Base-by-base conservation (phyloP, 495 filamentous ascomycete genomes). In the Penicillium coffeae region DNA sequence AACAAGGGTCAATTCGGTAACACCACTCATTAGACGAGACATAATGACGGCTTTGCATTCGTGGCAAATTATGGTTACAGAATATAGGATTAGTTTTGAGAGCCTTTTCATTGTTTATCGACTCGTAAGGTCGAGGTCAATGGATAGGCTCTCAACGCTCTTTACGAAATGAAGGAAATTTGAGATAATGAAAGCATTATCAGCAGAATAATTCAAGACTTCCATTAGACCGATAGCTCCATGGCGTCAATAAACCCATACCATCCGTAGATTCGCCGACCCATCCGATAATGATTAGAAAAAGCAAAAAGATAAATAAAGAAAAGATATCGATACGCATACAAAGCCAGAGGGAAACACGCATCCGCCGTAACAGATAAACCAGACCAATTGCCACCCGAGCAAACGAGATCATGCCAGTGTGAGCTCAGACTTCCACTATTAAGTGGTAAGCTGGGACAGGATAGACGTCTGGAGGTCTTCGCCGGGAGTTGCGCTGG, bases 191-290 rank as follows among this genome's bases (percentile, higher is more conserved):
- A n/a, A n/a, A n/a, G n/a, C n/a, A n/a, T n/a, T n/a, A n/a, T n/a
- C n/a, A 30, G 25, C 25, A 30, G 25, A 30, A 30, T 30, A 30
- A 30, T 30, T 30, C 40, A 34, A 47, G 48, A 54, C 25, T 55
- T 58, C 47, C 54, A 68, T 65, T 68, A 53, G 42, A 53, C 59
- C 54, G 45, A 51, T 51, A 56, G 62, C 51, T 63, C 56, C 55
- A 55, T 55, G 45, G 49, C 60, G 18, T 36, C 19, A 30, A 20
- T 18, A 36, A 43, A 43, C 20, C 39, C 65, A 56, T 48, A 54
- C 66, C 59, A 60, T 50, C 63, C 66, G 30, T 56, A 58, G 56
- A 52, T 69, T 69, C 69, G 69, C 69, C 69, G 52, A 47, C 52
- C 66, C 62, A 59, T 54, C 59, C 66, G 51, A 56, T 57, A 61